These are phyloP conservation scores for Adiantum capillusveneris DNA, from an alignment of 75 land plant species.

Conservation along the genomic window DNA sequence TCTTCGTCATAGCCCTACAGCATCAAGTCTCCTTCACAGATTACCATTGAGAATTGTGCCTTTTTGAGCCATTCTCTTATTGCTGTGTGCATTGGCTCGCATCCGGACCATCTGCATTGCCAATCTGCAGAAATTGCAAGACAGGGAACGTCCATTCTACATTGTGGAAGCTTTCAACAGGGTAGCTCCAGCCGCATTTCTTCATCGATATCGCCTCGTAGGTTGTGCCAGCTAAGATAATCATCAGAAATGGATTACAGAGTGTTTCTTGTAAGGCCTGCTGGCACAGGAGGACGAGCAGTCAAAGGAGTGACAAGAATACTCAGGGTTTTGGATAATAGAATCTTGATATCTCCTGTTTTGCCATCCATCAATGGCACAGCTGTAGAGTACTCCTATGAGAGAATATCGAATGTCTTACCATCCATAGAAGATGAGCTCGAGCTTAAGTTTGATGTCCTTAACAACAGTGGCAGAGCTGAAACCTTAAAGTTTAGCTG, in stretches of 20 bases:
- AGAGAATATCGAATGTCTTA: slow-evolving; percentile 24
- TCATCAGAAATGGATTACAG: slow-evolving; percentile 32
- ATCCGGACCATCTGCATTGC: no score
- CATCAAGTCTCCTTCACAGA: no score
- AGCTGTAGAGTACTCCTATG: slow-evolving; percentile 25
- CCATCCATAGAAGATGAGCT: slow-evolving; percentile 28
- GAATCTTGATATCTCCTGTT: slow-evolving; percentile 24
- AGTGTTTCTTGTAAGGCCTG: slow-evolving; percentile 34
- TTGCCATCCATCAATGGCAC: slow-evolving; percentile 9
- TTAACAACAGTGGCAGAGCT: slow-evolving; percentile 9
- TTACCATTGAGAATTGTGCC: no score
- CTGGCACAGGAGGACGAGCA: slow-evolving; percentile 17
- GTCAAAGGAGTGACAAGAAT: slow-evolving; percentile 22
- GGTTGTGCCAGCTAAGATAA: background rate
- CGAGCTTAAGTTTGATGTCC: slow-evolving; percentile 32
- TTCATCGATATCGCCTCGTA: no score
- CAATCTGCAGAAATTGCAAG: no score
- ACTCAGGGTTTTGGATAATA: slow-evolving; percentile 26
- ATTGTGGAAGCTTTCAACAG: no score
- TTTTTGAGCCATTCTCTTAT: no score
- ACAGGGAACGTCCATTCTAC: no score
- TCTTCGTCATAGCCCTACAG: no score
- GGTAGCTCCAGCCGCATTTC: no score
- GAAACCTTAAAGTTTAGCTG: slow-evolving; percentile 30
- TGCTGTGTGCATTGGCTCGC: no score